phyloP scores from a whole-genome alignment of 2,329 filamentous ascomycete species.

The Sarocladium oryzae region DNA sequence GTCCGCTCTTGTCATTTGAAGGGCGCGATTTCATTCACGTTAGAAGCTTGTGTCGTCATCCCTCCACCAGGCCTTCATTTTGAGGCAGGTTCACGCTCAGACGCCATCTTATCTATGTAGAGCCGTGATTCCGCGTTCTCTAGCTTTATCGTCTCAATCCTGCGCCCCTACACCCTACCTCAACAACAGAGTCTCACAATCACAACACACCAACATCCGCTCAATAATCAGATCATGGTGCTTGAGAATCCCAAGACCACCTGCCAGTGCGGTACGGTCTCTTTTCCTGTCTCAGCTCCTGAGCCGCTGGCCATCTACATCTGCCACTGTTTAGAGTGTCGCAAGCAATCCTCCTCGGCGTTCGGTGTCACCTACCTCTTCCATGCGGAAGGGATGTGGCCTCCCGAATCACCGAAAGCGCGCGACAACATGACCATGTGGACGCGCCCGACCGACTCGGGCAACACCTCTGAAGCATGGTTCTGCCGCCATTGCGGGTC shows the following conservation, averaged over 20 bases:
- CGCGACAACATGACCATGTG: constrained; percentile 26
- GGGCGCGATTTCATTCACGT: background rate
- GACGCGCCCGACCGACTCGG: constrained; percentile 31
- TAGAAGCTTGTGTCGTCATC: background rate
- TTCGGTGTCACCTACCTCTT: constrained; percentile 41
- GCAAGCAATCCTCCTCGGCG: constrained; percentile 36
- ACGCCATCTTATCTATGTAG: background rate
- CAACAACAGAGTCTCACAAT: background rate
- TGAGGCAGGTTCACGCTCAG: background rate
- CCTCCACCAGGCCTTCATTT: background rate
- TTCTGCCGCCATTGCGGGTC: constrained; percentile 37
- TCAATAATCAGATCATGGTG: constrained; percentile 1
- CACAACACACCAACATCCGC: background rate
- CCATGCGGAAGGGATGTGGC: constrained; percentile 32
- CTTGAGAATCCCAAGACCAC: constrained; percentile 16
- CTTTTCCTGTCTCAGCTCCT: constrained; percentile 27
- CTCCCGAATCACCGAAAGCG: constrained; percentile 14
- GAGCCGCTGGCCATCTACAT: constrained; percentile 31
- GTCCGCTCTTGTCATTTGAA: background rate
- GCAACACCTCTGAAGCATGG: constrained; percentile 36
- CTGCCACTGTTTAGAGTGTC: constrained; percentile 42
- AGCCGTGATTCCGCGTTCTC: background rate
- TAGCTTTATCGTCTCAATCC: background rate
- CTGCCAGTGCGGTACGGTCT: constrained; percentile 35
- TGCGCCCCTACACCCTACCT: background rate